phyloP scores from a whole-genome alignment of 495 filamentous ascomycete genomes.

The Rostrohypoxylon terebratum region DNA sequence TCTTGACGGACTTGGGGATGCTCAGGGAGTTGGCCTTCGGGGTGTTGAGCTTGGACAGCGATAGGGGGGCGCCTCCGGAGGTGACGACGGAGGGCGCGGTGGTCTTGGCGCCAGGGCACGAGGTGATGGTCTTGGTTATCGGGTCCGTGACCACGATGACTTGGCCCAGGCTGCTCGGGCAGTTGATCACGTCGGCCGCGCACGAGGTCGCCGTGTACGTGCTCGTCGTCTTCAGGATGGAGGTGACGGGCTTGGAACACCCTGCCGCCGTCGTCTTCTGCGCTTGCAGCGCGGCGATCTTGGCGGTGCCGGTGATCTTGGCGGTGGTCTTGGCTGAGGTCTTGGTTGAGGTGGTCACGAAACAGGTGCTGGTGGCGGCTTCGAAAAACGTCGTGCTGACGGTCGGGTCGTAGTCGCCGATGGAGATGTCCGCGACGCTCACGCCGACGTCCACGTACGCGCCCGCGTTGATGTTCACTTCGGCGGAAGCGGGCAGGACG shows the following conservation, averaged over 20 bases:
- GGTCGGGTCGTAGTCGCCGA: slow-evolving; percentile 39
- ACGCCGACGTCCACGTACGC: slow-evolving; percentile 49
- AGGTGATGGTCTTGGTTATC: slow-evolving; percentile 18
- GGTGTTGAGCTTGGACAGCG: slow-evolving; percentile 17
- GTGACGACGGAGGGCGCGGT: slow-evolving; percentile 18
- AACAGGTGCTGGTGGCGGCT: slow-evolving; percentile 49
- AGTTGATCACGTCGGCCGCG: slow-evolving; percentile 41
- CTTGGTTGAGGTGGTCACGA: slow-evolving; percentile 20
- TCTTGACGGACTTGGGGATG: slow-evolving; percentile 23
- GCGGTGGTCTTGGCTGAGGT: slow-evolving; percentile 4
- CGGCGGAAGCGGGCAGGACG: slow-evolving; percentile 46
- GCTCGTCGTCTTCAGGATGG: slow-evolving; percentile 23
- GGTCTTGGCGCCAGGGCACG: too few relatives aligned
- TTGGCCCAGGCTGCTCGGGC: slow-evolving; percentile 44
- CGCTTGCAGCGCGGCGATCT: too few relatives aligned
- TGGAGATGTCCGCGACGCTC: slow-evolving; percentile 28
- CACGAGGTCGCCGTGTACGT: slow-evolving; percentile 42
- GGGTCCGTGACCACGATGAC: slow-evolving; percentile 37
- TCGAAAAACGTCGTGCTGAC: slow-evolving; percentile 49
- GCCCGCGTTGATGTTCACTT: slow-evolving; percentile 48
- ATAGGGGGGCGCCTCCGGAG: too few relatives aligned
- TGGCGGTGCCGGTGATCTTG: background rate
- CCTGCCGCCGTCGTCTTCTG: slow-evolving; percentile 3
- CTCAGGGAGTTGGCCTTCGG: slow-evolving; percentile 28
- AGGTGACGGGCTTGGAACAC: slow-evolving; percentile 22